A percentile compares a stretch with the other conserved stretches of the same genome.
Evolutionary conservation across 164 flowering plant species (phyloP).

Genomic region (Dillenia turbinata): DNA sequence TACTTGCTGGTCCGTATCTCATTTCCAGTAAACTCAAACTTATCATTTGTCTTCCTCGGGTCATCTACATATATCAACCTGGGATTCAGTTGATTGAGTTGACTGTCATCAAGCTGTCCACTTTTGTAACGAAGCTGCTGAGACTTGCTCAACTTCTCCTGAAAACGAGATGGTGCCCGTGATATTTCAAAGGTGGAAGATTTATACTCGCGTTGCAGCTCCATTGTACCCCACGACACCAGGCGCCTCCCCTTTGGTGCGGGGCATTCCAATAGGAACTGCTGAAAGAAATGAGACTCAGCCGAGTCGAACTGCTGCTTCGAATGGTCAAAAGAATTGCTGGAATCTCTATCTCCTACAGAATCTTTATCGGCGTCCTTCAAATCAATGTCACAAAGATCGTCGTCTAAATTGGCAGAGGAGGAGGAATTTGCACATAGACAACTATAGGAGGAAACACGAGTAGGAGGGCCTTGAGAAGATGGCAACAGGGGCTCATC

Average conservation of each 20-base stretch:
- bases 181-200: conserved; percentile 44
- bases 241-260: conserved; percentile 28
- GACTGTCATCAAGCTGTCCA: conserved; percentile 46
- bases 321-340: conserved; percentile 6
- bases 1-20: conserved; percentile 88
- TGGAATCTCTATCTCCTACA: conserved; percentile 11
- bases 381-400: conserved; percentile 15
- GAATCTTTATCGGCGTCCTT: conserved; percentile 16
- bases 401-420: conserved; percentile 30
- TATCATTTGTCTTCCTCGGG: conserved; percentile 73
- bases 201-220: conserved; percentile 25
- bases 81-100: conserved; percentile 41
- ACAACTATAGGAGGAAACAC: conserved; percentile 24
- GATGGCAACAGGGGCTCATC: conserved; percentile 42
- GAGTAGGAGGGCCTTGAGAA: conserved; percentile 14
- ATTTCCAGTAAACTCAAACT: conserved; percentile 81
- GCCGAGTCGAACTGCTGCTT: conserved; percentile 21
- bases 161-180: conserved; percentile 28
- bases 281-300: conserved; percentile 24
- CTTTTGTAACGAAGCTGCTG: conserved; percentile 51
- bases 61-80: conserved; percentile 73
- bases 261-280: conserved; percentile 44
- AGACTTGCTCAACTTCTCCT: conserved; percentile 41
- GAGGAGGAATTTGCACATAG: conserved; percentile 29
- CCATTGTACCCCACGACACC: conserved; percentile 69